Percentiles rank a stretch among this genome's conserved stretches.
phyloP scores from a whole-genome alignment of 257 asterid genomes.

The Solanum clarkiae region DNA sequence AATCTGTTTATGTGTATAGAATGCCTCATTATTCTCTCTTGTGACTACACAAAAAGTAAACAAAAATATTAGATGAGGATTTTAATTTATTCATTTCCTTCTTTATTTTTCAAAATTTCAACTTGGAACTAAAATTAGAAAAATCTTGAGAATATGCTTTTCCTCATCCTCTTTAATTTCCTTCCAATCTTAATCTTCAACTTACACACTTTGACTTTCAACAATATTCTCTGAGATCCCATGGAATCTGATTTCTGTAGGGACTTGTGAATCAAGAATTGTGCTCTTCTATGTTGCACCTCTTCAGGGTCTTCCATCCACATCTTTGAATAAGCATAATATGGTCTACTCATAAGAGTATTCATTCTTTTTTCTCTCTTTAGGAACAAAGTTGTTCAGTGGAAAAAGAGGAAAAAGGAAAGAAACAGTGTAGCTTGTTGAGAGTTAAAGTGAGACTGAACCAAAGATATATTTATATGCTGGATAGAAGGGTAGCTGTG shows the following conservation, averaged over 20 bases:
- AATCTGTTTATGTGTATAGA: not conserved
- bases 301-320: constrained; percentile 55
- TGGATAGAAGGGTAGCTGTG: not conserved
- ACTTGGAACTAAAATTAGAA: not conserved
- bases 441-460: not conserved
- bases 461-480: constrained; percentile 32
- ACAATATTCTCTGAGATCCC: constrained; percentile 17
- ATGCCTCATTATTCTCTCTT: not conserved
- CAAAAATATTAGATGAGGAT: not conserved
- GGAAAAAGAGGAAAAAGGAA: not conserved
- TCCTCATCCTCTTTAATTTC: constrained; percentile 38
- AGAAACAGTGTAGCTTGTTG: not conserved
- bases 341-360: constrained; percentile 15
- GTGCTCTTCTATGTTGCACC: constrained; percentile 38
- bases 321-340: constrained; percentile 38
- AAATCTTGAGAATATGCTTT: constrained; percentile 21
- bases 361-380: not conserved
- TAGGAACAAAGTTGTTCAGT: not conserved
- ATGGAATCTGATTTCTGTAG: constrained; percentile 35
- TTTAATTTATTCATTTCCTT: not conserved
- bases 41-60: not conserved
- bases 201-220: constrained; percentile 43
- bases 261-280: constrained; percentile 65
- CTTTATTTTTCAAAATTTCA: not conserved
- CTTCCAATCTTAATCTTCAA: constrained; percentile 55